Conservation (phyloP, 225 moss, liverwort and hornwort species). For the Bryum argenteum region DNA sequence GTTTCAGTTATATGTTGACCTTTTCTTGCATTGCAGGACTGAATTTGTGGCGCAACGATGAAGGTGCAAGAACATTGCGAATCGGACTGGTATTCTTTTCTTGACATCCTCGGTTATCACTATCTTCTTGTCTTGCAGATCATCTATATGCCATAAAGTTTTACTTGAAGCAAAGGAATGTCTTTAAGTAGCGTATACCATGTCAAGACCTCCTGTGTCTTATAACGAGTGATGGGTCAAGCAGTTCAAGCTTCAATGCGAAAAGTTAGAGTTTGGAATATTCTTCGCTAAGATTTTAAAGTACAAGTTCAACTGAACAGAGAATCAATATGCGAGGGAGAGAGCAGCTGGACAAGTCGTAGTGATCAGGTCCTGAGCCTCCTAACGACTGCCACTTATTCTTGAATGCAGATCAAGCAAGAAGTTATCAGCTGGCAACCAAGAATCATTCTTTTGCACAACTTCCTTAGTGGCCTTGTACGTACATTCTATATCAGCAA, state of each 20-base stretch:
- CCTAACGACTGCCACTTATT: conserved; percentile 5
- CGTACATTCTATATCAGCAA: conserved; percentile 24
- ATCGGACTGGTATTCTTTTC: conserved; percentile 59
- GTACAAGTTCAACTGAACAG: conserved; percentile 4
- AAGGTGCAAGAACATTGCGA: conserved; percentile 61
- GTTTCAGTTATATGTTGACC: neutral
- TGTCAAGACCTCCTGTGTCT: conserved; percentile 6
- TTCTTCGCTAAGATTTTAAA: conserved; percentile 1
- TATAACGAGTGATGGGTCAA: conserved; percentile 5
- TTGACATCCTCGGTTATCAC: neutral
- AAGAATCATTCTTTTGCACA: conserved; percentile 66
- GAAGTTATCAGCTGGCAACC: conserved; percentile 74
- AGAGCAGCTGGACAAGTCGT: conserved; percentile 7
- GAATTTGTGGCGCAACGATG: conserved; percentile 62
- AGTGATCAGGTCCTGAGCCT: conserved; percentile 16
- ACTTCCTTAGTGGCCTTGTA: conserved; percentile 64
- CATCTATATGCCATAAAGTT: conserved; percentile 11
- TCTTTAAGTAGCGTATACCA: conserved; percentile 18
- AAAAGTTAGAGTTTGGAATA: conserved; percentile 14
- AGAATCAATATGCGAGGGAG: conserved; percentile 14
- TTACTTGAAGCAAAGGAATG: conserved; percentile 4
- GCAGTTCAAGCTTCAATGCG: neutral
- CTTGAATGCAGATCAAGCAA: conserved; percentile 59
- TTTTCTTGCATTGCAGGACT: conserved; percentile 35
- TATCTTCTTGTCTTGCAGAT: conserved; percentile 4